A percentile compares a stretch with the other conserved stretches of the same genome.
phyloP scores from a whole-genome alignment of 2,329 filamentous ascomycete genomes.

The Thermothelomyces thermophilus region DNA sequence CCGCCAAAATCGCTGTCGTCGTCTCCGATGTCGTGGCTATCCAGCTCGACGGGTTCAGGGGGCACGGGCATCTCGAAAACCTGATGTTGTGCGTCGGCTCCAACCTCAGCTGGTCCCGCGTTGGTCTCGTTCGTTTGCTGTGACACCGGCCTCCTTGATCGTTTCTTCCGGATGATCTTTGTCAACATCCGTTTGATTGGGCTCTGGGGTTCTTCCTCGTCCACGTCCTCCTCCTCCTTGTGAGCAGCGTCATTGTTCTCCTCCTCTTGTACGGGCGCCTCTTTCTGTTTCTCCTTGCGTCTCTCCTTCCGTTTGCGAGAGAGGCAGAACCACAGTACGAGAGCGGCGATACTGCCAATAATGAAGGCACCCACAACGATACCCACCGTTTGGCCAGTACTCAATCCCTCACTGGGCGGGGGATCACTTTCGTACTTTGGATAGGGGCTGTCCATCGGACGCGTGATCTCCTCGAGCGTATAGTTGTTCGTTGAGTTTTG shows the following conservation, averaged over 20 bases:
- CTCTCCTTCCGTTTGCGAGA: conserved; percentile 31
- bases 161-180: conserved; percentile 35
- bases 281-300: conserved; percentile 27
- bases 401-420: conserved; percentile 29
- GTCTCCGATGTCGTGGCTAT: conserved; percentile 36
- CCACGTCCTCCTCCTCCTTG: conserved; percentile 29
- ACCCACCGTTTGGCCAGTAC: conserved; percentile 38
- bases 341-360: conserved; percentile 28
- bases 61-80: conserved; percentile 47
- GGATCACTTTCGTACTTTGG: conserved; percentile 28
- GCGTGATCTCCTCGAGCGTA: conserved; percentile 37
- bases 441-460: conserved; percentile 41
- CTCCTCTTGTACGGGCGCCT: conserved; percentile 27
- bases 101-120: conserved; percentile 35
- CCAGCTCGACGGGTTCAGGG: conserved; percentile 42
- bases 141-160: conserved; percentile 24
- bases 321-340: conserved; percentile 27
- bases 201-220: conserved; percentile 32
- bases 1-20: conserved; percentile 37
- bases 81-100: conserved; percentile 40
- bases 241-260: conserved; percentile 33
- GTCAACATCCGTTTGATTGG: conserved; percentile 38
- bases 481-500: conserved; percentile 34
- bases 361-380: conserved; percentile 39
- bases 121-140: conserved; percentile 28